A percentile compares a stretch with the other conserved stretches of the same genome.
Evolutionary conservation across 2,329 filamentous ascomycete species (phyloP).

Genomic region (Apiospora sp.): DNA sequence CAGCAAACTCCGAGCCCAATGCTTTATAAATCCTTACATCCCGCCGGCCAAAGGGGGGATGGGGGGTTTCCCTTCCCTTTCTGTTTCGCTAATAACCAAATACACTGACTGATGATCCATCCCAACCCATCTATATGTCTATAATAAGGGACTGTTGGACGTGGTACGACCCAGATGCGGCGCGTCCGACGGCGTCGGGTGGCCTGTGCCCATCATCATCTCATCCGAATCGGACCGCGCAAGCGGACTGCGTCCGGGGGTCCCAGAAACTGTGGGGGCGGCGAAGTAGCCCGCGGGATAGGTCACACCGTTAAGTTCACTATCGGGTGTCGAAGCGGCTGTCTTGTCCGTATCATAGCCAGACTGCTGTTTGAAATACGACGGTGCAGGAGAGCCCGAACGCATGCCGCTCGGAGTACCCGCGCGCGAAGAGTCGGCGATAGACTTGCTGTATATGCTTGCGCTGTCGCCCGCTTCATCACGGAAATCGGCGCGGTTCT

Average conservation of each 20-base stretch:
- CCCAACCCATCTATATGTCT: background rate
- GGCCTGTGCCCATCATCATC: background rate
- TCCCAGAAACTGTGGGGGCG: background rate
- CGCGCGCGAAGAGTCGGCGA: constrained; percentile 61
- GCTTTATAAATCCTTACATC: background rate
- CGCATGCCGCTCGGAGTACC: constrained; percentile 60
- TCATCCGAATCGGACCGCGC: background rate
- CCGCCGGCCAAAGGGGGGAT: background rate
- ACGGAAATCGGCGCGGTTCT: constrained; percentile 84
- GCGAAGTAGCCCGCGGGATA: constrained; percentile 22
- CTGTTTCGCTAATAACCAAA: background rate
- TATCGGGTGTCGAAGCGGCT: constrained; percentile 4
- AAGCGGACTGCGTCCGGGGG: constrained; percentile 22
- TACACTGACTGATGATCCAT: background rate
- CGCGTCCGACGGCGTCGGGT: background rate
- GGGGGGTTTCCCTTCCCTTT: background rate
- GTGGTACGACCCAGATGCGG: constrained; percentile 14
- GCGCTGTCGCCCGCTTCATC: constrained; percentile 79
- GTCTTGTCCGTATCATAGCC: constrained; percentile 4
- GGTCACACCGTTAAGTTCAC: background rate
- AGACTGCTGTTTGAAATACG: background rate
- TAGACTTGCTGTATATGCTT: constrained; percentile 64
- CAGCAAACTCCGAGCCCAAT: background rate
- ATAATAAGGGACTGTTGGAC: constrained; percentile 9
- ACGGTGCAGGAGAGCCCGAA: constrained; percentile 23